Conservation (phyloP, 371 early-diverging fungal genomes). For the Circinella umbellata region DNA sequence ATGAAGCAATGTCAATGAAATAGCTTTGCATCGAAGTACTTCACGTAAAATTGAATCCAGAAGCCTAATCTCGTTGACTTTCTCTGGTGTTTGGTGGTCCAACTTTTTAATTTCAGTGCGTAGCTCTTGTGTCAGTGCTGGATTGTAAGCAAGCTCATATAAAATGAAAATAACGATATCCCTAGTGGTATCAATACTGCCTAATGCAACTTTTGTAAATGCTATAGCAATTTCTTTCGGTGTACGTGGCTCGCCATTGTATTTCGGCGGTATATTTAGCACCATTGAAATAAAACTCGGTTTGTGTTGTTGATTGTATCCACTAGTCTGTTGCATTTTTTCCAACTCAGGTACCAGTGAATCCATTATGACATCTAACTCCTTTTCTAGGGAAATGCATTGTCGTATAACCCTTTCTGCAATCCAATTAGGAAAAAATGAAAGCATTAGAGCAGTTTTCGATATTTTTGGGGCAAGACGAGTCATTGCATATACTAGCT, state of each 20-base stretch:
- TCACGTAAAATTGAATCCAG: slow-evolving; percentile 60
- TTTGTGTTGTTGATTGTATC: slow-evolving; percentile 13
- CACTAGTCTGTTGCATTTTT: slow-evolving; percentile 5
- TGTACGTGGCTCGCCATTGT: slow-evolving; percentile 25
- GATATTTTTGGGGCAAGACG: slow-evolving; percentile 32
- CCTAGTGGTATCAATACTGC: slow-evolving; percentile 45
- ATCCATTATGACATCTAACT: slow-evolving; percentile 37
- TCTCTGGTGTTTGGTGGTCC: slow-evolving; percentile 26
- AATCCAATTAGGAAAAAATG: slow-evolving; percentile 28
- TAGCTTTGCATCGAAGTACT: slow-evolving; percentile 38
- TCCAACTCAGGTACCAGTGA: slow-evolving; percentile 30
- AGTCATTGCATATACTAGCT: slow-evolving; percentile 32
- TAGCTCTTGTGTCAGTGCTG: slow-evolving; percentile 25
- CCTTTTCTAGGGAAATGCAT: slow-evolving; percentile 32
- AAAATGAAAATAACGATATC: slow-evolving; percentile 32
- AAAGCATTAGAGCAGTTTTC: slow-evolving; percentile 24
- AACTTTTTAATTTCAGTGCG: slow-evolving; percentile 25
- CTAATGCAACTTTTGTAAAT: slow-evolving; percentile 36
- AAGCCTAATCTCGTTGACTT: slow-evolving; percentile 32
- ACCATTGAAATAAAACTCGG: slow-evolving; percentile 32
- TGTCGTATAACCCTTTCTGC: slow-evolving; percentile 25
- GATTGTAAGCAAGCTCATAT: slow-evolving; percentile 36
- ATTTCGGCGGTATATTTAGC: slow-evolving; percentile 21
- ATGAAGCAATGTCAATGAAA: slow-evolving; percentile 38
- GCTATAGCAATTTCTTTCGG: slow-evolving; percentile 32